Conservation (phyloP, 2,329 filamentous ascomycete genomes). For the Amauroascus verrucosus region DNA sequence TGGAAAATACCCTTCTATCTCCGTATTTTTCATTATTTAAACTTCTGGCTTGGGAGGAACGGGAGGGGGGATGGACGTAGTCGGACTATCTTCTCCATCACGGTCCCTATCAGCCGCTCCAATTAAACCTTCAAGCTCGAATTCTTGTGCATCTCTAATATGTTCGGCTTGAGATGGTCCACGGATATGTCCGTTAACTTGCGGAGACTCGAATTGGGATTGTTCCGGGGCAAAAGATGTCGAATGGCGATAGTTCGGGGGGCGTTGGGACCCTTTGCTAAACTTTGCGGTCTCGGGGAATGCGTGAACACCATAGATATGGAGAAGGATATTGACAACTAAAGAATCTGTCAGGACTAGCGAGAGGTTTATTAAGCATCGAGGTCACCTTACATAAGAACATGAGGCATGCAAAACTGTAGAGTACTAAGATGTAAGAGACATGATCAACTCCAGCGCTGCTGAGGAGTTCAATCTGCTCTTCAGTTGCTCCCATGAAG, state of each 20-base stretch:
- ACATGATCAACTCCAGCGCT: slow-evolving; percentile 73
- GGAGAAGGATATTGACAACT: slow-evolving; percentile 74
- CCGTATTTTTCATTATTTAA: background rate
- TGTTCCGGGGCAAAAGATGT: slow-evolving; percentile 5
- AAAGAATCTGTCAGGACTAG: slow-evolving; percentile 7
- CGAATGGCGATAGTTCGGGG: slow-evolving; percentile 6
- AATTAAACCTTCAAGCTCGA: slow-evolving; percentile 80
- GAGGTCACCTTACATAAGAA: slow-evolving; percentile 59
- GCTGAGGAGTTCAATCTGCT: slow-evolving; percentile 76
- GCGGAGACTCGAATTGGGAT: background rate
- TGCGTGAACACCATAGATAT: slow-evolving; percentile 63
- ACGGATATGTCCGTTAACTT: slow-evolving; percentile 38
- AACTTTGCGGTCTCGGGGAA: slow-evolving; percentile 34
- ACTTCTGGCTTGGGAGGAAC: slow-evolving; percentile 8
- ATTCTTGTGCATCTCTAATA: slow-evolving; percentile 76
- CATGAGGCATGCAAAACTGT: slow-evolving; percentile 76
- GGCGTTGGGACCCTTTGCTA: background rate
- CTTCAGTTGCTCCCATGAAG: slow-evolving; percentile 95
- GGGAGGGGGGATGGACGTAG: slow-evolving; percentile 4
- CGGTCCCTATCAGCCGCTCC: slow-evolving; percentile 21
- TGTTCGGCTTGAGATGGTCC: slow-evolving; percentile 37
- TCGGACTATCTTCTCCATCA: slow-evolving; percentile 25
- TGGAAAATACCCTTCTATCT: slow-evolving; percentile 12
- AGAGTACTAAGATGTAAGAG: slow-evolving; percentile 83
- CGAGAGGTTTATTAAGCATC: background rate